phyloP scores from a whole-genome alignment of 345 rosid genomes.

The Cardamine occulta region DNA sequence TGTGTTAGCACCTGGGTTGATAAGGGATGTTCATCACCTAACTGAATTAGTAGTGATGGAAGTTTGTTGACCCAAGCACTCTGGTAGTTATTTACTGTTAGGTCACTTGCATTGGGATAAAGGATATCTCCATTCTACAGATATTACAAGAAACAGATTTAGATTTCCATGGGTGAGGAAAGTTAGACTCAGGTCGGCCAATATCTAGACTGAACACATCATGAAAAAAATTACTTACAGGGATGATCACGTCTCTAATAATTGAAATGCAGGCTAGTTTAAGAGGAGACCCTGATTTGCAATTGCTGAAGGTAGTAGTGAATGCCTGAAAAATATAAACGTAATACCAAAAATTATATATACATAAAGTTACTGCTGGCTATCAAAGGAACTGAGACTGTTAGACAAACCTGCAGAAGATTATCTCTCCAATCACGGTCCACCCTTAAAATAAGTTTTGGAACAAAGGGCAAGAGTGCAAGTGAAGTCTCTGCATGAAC shows the following conservation, averaged over 20 bases:
- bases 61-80: slow-evolving; percentile 74
- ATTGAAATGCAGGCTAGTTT: slow-evolving; percentile 67
- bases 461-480: slow-evolving; percentile 61
- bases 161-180: slow-evolving; percentile 3
- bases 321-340: slow-evolving; percentile 66
- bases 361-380: not conserved
- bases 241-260: slow-evolving; percentile 66
- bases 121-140: slow-evolving; percentile 52
- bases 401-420: slow-evolving; percentile 71
- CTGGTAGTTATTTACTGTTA: slow-evolving; percentile 53
- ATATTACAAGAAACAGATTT: slow-evolving; percentile 31
- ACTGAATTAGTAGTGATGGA: slow-evolving; percentile 60
- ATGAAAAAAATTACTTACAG: slow-evolving; percentile 57
- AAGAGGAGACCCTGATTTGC: slow-evolving; percentile 65
- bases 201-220: slow-evolving; percentile 3
- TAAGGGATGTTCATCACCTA: slow-evolving; percentile 65
- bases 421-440: slow-evolving; percentile 55
- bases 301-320: slow-evolving; percentile 62
- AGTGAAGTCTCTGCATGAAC: slow-evolving; percentile 54
- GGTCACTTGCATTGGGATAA: slow-evolving; percentile 51
- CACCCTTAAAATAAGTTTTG: slow-evolving; percentile 63
- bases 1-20: slow-evolving; percentile 59
- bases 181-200: not conserved
- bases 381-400: slow-evolving; percentile 13
- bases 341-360: slow-evolving; percentile 15